phyloP scores from a whole-genome alignment of 331 rosid species.

The Pyracantha coccinea region DNA sequence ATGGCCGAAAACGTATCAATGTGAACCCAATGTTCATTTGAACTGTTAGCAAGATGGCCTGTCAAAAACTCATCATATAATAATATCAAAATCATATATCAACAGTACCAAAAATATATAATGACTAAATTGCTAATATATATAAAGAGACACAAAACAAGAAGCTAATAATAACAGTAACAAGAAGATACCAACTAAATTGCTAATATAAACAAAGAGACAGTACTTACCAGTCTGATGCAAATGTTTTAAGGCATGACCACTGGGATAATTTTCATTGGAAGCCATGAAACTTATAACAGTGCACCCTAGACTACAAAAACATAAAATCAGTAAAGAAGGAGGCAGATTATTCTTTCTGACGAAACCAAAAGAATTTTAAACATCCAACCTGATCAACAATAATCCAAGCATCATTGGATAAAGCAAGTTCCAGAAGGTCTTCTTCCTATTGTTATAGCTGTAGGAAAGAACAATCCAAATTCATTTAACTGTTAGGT shows the following conservation, averaged over 20 bases:
- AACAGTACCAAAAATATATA: background rate
- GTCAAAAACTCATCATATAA: constrained; percentile 14
- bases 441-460: constrained; percentile 79
- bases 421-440: constrained; percentile 15
- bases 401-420: constrained; percentile 55
- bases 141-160: background rate
- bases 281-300: constrained; percentile 76
- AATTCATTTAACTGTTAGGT: constrained; percentile 1
- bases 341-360: background rate
- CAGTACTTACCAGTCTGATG: constrained; percentile 50
- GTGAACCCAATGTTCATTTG: constrained; percentile 64
- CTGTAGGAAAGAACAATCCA: constrained; percentile 37
- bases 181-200: background rate
- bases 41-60: constrained; percentile 41
- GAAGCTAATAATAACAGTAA: background rate
- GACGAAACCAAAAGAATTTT: constrained; percentile 11
- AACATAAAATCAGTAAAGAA: constrained; percentile 24
- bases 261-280: constrained; percentile 84
- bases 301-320: constrained; percentile 79
- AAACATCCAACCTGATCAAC: constrained; percentile 55
- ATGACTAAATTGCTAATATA: background rate
- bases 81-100: background rate
- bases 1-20: constrained; percentile 93
- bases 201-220: background rate
- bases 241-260: constrained; percentile 71